Conservation (phyloP, 1,284 basidiomycete species). For the Cutaneotrichosporon sp. region DNA sequence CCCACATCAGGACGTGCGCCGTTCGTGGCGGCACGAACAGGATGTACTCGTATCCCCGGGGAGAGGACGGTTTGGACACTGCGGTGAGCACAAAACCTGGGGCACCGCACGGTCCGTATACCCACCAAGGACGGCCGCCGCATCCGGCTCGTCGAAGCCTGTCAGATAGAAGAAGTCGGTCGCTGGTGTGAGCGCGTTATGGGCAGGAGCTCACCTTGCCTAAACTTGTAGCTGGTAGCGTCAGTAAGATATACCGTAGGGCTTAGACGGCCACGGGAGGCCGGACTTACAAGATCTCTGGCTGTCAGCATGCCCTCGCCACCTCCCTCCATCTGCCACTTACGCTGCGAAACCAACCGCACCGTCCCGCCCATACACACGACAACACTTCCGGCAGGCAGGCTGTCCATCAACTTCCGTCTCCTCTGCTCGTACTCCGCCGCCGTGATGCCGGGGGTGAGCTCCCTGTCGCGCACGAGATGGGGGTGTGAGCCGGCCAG, state of each 20-base stretch:
- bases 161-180: conserved; percentile 94
- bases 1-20: conserved; percentile 79
- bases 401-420: conserved; percentile 63
- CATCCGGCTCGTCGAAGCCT: conserved; percentile 89
- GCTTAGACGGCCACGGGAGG: too few species aligned
- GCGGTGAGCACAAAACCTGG: not conserved
- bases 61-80: conserved; percentile 52
- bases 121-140: conserved; percentile 73
- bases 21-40: conserved; percentile 81
- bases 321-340: conserved; percentile 43
- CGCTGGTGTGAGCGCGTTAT: conserved; percentile 41
- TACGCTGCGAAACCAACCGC: conserved; percentile 82
- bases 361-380: conserved; percentile 74
- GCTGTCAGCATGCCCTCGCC: conserved; percentile 7
- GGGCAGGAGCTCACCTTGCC: conserved; percentile 55
- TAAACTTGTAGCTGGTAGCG: conserved; percentile 76
- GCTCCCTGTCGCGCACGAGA: conserved; percentile 62
- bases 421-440: conserved; percentile 80
- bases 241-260: not conserved
- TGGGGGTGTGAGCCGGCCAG: conserved; percentile 71
- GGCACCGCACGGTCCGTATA: not conserved
- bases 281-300: conserved; percentile 58
- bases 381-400: conserved; percentile 73
- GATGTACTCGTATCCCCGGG: conserved; percentile 79
- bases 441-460: conserved; percentile 78